Percentiles rank a stretch among this genome's conserved stretches.
Conservation (phyloP, 2,329 filamentous ascomycete genomes). For the Ambrosiella beaveri region DNA sequence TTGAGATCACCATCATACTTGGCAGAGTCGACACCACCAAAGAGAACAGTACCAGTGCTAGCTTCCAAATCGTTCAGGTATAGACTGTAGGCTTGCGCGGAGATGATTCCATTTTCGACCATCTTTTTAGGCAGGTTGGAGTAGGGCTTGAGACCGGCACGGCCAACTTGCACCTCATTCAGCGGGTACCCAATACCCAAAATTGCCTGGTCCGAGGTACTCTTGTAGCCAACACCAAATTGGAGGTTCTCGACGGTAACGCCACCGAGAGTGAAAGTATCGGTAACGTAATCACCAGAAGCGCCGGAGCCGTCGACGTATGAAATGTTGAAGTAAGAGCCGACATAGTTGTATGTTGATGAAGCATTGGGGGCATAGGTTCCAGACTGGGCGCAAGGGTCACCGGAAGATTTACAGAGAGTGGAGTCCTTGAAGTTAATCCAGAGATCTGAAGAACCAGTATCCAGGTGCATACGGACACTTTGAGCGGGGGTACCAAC, state of each 20-base stretch:
- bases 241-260: constrained; percentile 40
- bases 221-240: constrained; percentile 55
- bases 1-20: constrained; percentile 46
- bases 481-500: constrained; percentile 44
- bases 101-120: constrained; percentile 41
- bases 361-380: constrained; percentile 55
- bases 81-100: constrained; percentile 53
- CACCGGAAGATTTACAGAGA: constrained; percentile 33
- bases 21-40: constrained; percentile 54
- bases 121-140: constrained; percentile 52
- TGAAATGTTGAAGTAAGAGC: constrained; percentile 66
- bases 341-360: constrained; percentile 58
- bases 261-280: constrained; percentile 46
- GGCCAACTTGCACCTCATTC: constrained; percentile 60
- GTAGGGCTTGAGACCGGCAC: constrained; percentile 37
- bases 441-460: constrained; percentile 53
- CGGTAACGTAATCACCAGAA: constrained; percentile 61
- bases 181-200: constrained; percentile 66
- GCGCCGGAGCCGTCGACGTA: constrained; percentile 73
- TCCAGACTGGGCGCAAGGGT: constrained; percentile 43
- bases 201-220: constrained; percentile 50
- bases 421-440: constrained; percentile 47
- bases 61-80: constrained; percentile 59
- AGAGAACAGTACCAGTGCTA: constrained; percentile 49
- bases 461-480: constrained; percentile 45